phyloP scores from a whole-genome alignment of 2,329 filamentous ascomycete species.

The Remersonia thermophila region DNA sequence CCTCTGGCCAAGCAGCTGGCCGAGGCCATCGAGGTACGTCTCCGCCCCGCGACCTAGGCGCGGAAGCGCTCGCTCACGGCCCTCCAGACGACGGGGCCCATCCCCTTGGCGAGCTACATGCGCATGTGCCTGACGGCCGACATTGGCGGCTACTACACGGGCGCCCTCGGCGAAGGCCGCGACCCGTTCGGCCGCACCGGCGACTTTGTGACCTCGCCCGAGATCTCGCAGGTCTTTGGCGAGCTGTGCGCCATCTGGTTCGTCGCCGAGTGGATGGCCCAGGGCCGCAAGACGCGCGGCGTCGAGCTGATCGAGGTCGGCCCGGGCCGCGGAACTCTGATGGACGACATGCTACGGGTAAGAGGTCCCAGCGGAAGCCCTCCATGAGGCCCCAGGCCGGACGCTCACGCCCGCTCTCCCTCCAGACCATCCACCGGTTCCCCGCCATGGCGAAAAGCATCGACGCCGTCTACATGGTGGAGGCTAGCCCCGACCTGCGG shows the following conservation, averaged over 20 bases:
- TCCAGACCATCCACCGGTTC: conserved; percentile 72
- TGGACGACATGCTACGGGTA: conserved; percentile 91
- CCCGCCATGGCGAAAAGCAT: conserved; percentile 63
- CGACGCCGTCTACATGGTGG: conserved; percentile 84
- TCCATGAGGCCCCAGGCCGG: neutral
- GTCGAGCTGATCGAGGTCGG: conserved; percentile 90
- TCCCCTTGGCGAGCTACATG: conserved; percentile 92
- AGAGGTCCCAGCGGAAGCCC: conserved; percentile 22
- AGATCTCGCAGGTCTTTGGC: conserved; percentile 95
- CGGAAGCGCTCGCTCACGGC: conserved; percentile 1
- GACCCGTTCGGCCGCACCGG: conserved; percentile 90
- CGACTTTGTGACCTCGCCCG: conserved; percentile 93
- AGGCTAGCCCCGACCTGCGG: conserved; percentile 74
- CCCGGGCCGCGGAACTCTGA: conserved; percentile 84
- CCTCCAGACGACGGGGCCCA: conserved; percentile 59
- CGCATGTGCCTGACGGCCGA: conserved; percentile 93
- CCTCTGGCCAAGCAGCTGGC: conserved; percentile 78
- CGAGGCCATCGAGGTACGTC: conserved; percentile 67
- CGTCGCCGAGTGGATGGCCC: conserved; percentile 90
- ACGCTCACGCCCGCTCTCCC: neutral
- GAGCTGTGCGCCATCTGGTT: conserved; percentile 93
- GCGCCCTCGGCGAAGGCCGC: conserved; percentile 50
- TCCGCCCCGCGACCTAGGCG: neutral
- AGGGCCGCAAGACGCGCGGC: conserved; percentile 60
- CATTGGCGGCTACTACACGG: conserved; percentile 86